Evolutionary conservation across 129 eudicot genomes (phyloP).

Genomic region (Scalesia atractyloides): DNA sequence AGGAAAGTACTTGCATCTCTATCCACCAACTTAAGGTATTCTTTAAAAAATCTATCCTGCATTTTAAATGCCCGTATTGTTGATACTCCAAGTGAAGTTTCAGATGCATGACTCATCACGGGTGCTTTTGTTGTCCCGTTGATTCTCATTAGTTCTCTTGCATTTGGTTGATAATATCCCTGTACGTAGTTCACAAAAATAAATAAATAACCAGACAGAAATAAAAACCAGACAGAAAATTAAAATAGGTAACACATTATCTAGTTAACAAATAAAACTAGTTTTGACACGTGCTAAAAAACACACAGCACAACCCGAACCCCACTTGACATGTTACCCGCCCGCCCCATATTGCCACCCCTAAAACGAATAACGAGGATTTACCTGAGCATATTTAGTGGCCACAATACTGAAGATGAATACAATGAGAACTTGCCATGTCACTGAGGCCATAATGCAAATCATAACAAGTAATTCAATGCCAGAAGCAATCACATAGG

Average conservation of each 20-base stretch:
- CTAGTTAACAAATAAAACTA: neutral
- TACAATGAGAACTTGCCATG: conserved; percentile 82
- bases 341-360: neutral
- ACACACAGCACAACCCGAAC: neutral
- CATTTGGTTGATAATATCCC: conserved; percentile 72
- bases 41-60: conserved; percentile 58
- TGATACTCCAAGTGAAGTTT: conserved; percentile 79
- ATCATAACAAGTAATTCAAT: conserved; percentile 45
- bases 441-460: conserved; percentile 70
- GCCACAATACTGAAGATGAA: conserved; percentile 52
- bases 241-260: no score
- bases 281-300: no score
- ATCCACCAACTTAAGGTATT: conserved; percentile 61
- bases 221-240: no score
- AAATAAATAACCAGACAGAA: no score
- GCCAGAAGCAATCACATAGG: conserved; percentile 37
- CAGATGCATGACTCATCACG: conserved; percentile 69
- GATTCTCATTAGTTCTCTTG: conserved; percentile 7
- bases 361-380: neutral
- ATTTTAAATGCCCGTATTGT: conserved; percentile 74
- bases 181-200: conserved; percentile 21
- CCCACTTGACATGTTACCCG: neutral
- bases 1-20: conserved; percentile 75
- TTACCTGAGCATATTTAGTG: conserved; percentile 60
- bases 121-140: conserved; percentile 45